phyloP scores from a whole-genome alignment of 2,329 filamentous ascomycete species.

The Claviceps capensis region DNA sequence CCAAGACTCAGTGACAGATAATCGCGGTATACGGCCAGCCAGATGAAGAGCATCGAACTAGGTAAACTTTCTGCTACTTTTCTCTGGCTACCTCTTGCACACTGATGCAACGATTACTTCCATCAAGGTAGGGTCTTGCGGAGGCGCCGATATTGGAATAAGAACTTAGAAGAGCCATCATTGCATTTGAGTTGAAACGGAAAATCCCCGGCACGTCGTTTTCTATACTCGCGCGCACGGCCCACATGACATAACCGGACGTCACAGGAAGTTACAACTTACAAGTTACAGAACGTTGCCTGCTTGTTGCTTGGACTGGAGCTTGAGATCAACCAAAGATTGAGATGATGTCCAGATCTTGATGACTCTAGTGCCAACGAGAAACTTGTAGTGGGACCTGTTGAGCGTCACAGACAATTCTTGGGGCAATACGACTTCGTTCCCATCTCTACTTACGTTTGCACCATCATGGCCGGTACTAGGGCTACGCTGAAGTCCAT shows the following conservation, averaged over 20 bases:
- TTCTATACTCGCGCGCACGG: background rate
- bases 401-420: background rate
- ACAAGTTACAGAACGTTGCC: too few relatives aligned
- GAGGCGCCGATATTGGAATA: conserved; percentile 16
- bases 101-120: too few relatives aligned
- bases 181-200: background rate
- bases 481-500: conserved; percentile 75
- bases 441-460: background rate
- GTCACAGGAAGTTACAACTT: background rate
- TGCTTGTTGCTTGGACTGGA: background rate
- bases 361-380: background rate
- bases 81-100: too few relatives aligned
- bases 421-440: background rate
- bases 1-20: too few relatives aligned
- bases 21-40: too few relatives aligned
- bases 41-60: too few relatives aligned
- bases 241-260: conserved; percentile 1
- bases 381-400: background rate
- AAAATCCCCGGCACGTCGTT: conserved; percentile 1
- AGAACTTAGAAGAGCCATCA: background rate
- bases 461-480: conserved; percentile 31
- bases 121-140: conserved; percentile 14
- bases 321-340: background rate
- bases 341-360: background rate
- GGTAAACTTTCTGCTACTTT: too few relatives aligned